Evolutionary conservation across 2,329 filamentous ascomycete genomes (phyloP).

Genomic region (Beauveria caledonica): DNA sequence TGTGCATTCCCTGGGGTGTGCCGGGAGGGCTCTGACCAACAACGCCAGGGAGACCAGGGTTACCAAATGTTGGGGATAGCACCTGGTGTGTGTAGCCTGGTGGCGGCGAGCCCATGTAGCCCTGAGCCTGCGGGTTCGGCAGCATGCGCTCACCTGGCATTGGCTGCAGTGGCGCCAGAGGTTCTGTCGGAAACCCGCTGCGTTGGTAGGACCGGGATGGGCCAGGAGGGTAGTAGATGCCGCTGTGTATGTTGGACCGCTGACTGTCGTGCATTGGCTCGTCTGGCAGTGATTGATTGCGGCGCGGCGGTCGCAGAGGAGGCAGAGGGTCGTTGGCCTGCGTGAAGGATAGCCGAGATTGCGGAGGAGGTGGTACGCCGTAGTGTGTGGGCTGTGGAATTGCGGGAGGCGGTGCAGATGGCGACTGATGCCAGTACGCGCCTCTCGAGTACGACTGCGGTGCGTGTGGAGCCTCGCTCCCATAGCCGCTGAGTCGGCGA

Average conservation of each 20-base stretch:
- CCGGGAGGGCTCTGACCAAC: slow-evolving; percentile 29
- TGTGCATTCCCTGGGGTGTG: slow-evolving; percentile 23
- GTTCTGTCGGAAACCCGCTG: slow-evolving; percentile 24
- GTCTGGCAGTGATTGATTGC: slow-evolving; percentile 26
- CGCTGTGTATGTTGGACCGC: slow-evolving; percentile 18
- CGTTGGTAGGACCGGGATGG: slow-evolving; percentile 24
- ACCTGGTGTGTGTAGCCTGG: slow-evolving; percentile 24
- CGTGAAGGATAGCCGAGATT: slow-evolving; percentile 27
- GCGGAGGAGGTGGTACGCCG: slow-evolving; percentile 15
- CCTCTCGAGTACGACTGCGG: slow-evolving; percentile 21
- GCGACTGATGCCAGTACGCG: slow-evolving; percentile 28
- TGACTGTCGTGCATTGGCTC: slow-evolving; percentile 25
- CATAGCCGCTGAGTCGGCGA: slow-evolving; percentile 25
- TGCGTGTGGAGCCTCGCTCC: slow-evolving; percentile 16
- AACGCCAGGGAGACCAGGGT: slow-evolving; percentile 21
- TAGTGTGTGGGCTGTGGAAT: slow-evolving; percentile 19
- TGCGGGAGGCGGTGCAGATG: slow-evolving; percentile 18
- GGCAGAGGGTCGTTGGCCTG: slow-evolving; percentile 30
- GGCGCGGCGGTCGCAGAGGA: slow-evolving; percentile 30
- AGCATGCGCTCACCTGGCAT: slow-evolving; percentile 26
- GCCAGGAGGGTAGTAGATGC: slow-evolving; percentile 25
- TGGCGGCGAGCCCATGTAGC: slow-evolving; percentile 28
- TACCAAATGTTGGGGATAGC: slow-evolving; percentile 31
- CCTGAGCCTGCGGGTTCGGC: slow-evolving; percentile 24
- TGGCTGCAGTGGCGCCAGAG: slow-evolving; percentile 22